Percentiles rank a stretch among this genome's conserved stretches.
phyloP scores from a whole-genome alignment of 2,329 filamentous ascomycete genomes.

The Lachnellula arida region DNA sequence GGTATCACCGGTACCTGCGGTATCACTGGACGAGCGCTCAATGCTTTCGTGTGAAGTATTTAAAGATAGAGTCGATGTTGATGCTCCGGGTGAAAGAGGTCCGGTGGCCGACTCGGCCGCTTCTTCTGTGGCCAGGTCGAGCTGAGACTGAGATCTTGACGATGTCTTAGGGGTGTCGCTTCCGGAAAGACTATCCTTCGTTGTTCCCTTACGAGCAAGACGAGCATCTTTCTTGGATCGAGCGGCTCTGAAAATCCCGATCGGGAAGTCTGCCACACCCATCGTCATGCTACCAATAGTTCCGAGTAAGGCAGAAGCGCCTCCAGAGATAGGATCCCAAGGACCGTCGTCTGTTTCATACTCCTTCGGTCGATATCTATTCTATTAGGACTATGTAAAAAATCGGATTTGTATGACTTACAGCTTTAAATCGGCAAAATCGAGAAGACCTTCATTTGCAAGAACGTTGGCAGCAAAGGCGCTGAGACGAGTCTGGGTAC shows the following conservation, averaged over 20 bases:
- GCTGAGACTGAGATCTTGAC: constrained; percentile 12
- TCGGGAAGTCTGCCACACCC: constrained; percentile 71
- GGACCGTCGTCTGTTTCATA: constrained; percentile 77
- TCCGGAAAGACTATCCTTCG: constrained; percentile 2
- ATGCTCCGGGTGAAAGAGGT: constrained; percentile 3
- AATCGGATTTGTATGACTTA: constrained; percentile 38
- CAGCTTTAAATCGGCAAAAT: constrained; percentile 69
- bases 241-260: constrained; percentile 47
- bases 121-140: constrained; percentile 12
- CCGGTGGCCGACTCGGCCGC: constrained; percentile 1
- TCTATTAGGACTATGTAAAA: constrained; percentile 2
- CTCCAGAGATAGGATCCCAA: constrained; percentile 73
- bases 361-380: constrained; percentile 52
- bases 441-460: constrained; percentile 57
- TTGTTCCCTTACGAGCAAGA: constrained; percentile 9
- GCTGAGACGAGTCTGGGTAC: constrained; percentile 63
- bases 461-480: constrained; percentile 68
- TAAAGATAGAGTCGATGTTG: constrained; percentile 10
- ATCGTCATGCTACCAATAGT: constrained; percentile 78
- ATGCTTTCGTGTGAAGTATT: constrained; percentile 27
- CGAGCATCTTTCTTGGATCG: constrained; percentile 20
- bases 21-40: constrained; percentile 17
- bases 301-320: constrained; percentile 71
- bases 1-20: constrained; percentile 9
- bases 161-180: constrained; percentile 12